These are phyloP conservation scores for Chalara sp. DNA, from an alignment of 2,329 filamentous ascomycete species.

Conservation along the genomic window DNA sequence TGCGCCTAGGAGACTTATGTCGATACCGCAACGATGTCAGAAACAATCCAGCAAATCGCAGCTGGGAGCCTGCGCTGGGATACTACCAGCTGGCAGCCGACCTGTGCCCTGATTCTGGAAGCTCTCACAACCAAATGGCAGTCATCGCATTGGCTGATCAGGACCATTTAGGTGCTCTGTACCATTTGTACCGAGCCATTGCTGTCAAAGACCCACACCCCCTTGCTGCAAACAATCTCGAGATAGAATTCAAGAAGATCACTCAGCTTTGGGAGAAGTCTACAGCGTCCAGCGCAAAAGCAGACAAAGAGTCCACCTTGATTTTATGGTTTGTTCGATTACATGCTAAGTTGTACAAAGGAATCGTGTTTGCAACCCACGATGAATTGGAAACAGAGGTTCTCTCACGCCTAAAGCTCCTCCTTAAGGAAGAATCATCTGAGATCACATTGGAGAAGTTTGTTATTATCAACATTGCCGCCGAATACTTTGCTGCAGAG, in stretches of 20 bases:
- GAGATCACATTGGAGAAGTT: conserved; percentile 68
- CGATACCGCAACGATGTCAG: conserved; percentile 75
- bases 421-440: conserved; percentile 62
- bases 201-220: conserved; percentile 69
- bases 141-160: conserved; percentile 74
- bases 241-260: conserved; percentile 69
- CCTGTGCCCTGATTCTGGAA: conserved; percentile 71
- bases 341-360: conserved; percentile 78
- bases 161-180: conserved; percentile 78
- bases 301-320: conserved; percentile 45
- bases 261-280: conserved; percentile 47
- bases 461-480: conserved; percentile 77
- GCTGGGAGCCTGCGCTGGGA: conserved; percentile 72
- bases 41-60: conserved; percentile 51
- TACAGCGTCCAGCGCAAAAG: conserved; percentile 14
- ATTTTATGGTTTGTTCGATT: conserved; percentile 78
- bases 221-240: conserved; percentile 68
- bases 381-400: conserved; percentile 83
- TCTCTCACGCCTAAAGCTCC: conserved; percentile 66
- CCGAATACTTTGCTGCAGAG: conserved; percentile 64
- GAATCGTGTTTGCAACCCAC: conserved; percentile 65
- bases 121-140: conserved; percentile 83
- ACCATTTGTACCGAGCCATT: conserved; percentile 81
- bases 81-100: conserved; percentile 81
- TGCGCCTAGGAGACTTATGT: conserved; percentile 83